Evolutionary conservation across 257 asterid genomes (phyloP).

Genomic region (Thymus quinquecostatus): DNA sequence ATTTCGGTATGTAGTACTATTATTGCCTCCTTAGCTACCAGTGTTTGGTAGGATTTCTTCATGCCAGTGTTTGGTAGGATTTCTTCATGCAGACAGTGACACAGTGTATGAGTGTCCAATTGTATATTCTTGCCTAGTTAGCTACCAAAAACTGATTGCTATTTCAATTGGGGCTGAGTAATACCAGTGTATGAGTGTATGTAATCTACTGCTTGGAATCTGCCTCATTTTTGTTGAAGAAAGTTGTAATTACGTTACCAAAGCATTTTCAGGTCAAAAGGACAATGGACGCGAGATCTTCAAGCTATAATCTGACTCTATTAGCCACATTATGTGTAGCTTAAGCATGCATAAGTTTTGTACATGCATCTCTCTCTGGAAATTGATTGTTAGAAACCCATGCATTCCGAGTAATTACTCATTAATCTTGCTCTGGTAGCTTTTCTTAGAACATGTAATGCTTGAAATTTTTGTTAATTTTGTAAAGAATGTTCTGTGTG

Average conservation of each 20-base stretch:
- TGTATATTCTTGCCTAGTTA: not conserved
- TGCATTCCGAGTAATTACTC: conserved; percentile 7
- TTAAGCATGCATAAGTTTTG: conserved; percentile 20
- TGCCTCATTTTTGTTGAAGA: not conserved
- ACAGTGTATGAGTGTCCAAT: no score
- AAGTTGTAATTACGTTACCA: not conserved
- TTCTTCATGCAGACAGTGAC: conserved; percentile 7
- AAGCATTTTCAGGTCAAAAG: conserved; percentile 3
- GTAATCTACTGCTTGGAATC: not conserved
- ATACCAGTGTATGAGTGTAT: not conserved
- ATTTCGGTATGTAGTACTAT: conserved; percentile 63
- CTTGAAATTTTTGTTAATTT: not conserved
- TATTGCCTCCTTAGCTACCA: not conserved
- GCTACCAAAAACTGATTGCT: not conserved
- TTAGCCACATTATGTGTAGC: conserved; percentile 1
- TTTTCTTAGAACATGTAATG: conserved; percentile 9
- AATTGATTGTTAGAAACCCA: conserved; percentile 4
- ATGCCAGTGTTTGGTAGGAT: not conserved
- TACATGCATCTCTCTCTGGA: conserved; percentile 1
- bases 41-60: not conserved
- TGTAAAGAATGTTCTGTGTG: conserved; percentile 17
- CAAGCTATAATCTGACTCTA: conserved; percentile 6
- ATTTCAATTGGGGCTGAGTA: not conserved
- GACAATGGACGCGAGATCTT: not conserved
- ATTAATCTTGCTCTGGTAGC: conserved; percentile 7